Evolutionary conservation across 345 rosid genomes (phyloP).

Genomic region (Barbarea vulgaris): DNA sequence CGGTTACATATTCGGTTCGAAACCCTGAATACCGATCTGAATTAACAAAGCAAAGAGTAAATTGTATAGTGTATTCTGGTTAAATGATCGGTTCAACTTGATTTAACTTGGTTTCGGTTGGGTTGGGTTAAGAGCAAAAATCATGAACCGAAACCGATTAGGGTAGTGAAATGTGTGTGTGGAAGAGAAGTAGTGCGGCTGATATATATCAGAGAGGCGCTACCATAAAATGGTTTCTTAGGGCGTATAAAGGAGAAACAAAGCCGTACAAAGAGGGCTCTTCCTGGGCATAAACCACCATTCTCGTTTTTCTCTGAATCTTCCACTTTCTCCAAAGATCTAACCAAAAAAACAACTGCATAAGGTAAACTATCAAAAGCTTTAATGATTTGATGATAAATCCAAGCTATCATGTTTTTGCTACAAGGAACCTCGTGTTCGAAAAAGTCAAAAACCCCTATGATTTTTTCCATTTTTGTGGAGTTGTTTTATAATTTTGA

Average conservation of each 20-base stretch:
- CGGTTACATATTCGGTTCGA: neutral
- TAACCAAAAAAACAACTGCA: slow-evolving; percentile 6
- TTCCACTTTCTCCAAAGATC: slow-evolving; percentile 30
- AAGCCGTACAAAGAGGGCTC: slow-evolving; percentile 43
- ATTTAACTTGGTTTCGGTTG: slow-evolving; percentile 1
- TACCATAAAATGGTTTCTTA: slow-evolving; percentile 17
- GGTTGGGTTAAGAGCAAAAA: neutral
- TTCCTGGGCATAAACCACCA: slow-evolving; percentile 31
- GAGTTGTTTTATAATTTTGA: neutral
- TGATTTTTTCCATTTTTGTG: slow-evolving; percentile 18
- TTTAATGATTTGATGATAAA: slow-evolving; percentile 6
- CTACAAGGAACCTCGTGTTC: neutral
- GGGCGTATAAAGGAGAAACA: slow-evolving; percentile 40
- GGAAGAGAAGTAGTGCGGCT: slow-evolving; percentile 45
- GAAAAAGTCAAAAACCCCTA: slow-evolving; percentile 17
- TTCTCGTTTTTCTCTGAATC: slow-evolving; percentile 18
- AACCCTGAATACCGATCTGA: neutral
- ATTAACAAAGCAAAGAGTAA: neutral
- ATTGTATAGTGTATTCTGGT: neutral
- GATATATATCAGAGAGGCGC: slow-evolving; percentile 40
- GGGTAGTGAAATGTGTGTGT: slow-evolving; percentile 47
- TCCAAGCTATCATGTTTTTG: neutral
- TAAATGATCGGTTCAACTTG: neutral
- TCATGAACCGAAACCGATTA: slow-evolving; percentile 36
- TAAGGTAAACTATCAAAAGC: slow-evolving; percentile 25